Base-by-base conservation (phyloP, 768 basidiomycete genomes). In the Clitopilus passeckerianus region DNA sequence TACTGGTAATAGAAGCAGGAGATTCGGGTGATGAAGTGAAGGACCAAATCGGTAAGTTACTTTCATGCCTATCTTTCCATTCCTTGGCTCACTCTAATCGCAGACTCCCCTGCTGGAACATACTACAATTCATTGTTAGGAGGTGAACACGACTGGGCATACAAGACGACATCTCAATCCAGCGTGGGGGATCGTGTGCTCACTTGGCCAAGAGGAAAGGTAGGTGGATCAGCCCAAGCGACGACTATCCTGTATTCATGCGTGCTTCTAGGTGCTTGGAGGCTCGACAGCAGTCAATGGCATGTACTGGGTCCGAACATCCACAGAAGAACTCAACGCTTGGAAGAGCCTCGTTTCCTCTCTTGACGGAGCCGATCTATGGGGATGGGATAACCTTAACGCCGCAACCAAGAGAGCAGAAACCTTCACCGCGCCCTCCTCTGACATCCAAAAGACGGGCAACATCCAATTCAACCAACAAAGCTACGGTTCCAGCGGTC, bases 231-330 rank as follows among this genome's bases (percentile, higher is more conserved):
- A n/a, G 14, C 14, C 30, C 22, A 22, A 46, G 20, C 5, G 33
- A 53, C 34, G 14, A 23, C 24, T 27, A 8, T 34, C 18, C 54
- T 34, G 33, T 20, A 56, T 20, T 27, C 43, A 15, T 30, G 24
- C n/a, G 20, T 35, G 43, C 24, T 23, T 14, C 16, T 52, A 87
- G 75, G 75, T 86, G 44, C 75, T 91, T 22, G 88, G 89, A 57
- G 88, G 89, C 6, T 86, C 83, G 0, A 78, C 85, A 30, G 86
- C 87, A 8, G 76, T 89, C 57, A 91, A 91, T 69, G 87, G 85
- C 53, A 78, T 89, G 77, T 89, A 86, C 72, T 73, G 81, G 62
- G 78, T 86, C 53, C 79, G 84, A 9, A 84, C 85, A 6, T 76
- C 80, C 23, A 63, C 74, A 56, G 57, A 74, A 34, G 82, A 83